Conservation (phyloP, 1,284 basidiomycete genomes). For the Coriolopsis trogii region DNA sequence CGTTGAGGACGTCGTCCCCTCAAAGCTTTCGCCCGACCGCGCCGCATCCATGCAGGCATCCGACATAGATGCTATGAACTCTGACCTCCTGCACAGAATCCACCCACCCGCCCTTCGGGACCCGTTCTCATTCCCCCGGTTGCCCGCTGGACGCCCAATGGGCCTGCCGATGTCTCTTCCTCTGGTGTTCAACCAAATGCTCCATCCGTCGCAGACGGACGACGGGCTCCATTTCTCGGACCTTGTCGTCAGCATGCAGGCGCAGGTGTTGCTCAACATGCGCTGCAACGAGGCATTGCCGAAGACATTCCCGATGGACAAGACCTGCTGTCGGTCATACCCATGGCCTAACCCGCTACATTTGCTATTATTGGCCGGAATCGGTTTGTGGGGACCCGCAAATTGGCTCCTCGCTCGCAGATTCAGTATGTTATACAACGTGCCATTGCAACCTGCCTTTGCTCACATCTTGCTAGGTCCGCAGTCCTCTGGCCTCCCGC, state of each 20-base stretch:
- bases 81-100: constrained; percentile 75
- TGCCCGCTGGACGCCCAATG: constrained; percentile 27
- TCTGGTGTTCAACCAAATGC: constrained; percentile 77
- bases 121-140: constrained; percentile 35
- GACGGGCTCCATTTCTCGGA: constrained; percentile 86
- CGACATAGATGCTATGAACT: constrained; percentile 89
- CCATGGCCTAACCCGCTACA: constrained; percentile 69
- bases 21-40: constrained; percentile 66
- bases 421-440: constrained; percentile 33
- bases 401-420: constrained; percentile 41
- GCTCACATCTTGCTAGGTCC: constrained; percentile 27
- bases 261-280: constrained; percentile 79
- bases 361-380: constrained; percentile 52
- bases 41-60: constrained; percentile 68
- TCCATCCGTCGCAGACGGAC: constrained; percentile 71
- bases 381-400: constrained; percentile 61
- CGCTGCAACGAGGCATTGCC: constrained; percentile 79
- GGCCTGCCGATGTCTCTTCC: constrained; percentile 59
- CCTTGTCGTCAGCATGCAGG: constrained; percentile 67
- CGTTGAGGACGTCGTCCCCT: constrained; percentile 63
- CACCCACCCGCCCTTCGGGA: constrained; percentile 38
- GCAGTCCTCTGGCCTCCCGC: constrained; percentile 36
- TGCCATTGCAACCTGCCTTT: background rate
- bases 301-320: constrained; percentile 72
- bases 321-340: constrained; percentile 84